phyloP scores from a whole-genome alignment of 2,329 filamentous ascomycete species.

The Penicillium occitanis region DNA sequence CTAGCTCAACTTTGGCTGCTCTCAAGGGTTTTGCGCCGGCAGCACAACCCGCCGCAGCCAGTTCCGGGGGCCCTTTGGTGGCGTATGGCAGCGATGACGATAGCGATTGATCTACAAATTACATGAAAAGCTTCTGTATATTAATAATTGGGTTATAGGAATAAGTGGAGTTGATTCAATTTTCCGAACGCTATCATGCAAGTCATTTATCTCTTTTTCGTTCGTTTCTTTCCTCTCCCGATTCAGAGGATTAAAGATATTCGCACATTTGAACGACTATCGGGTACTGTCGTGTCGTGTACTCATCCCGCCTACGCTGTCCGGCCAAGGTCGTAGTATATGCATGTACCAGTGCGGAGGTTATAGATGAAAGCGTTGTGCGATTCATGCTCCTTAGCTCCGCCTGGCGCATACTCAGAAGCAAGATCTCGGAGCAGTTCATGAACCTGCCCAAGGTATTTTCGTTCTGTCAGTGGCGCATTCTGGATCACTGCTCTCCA shows the following conservation, averaged over 20 bases:
- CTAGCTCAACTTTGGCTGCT: slow-evolving; percentile 76
- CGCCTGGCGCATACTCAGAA: slow-evolving; percentile 40
- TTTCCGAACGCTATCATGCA: background rate
- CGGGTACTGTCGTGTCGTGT: background rate
- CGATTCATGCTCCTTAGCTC: slow-evolving; percentile 52
- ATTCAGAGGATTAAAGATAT: background rate
- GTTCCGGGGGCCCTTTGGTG: slow-evolving; percentile 68
- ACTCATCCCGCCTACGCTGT: slow-evolving; percentile 1
- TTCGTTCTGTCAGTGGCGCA: slow-evolving; percentile 72
- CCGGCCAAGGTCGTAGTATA: slow-evolving; percentile 75
- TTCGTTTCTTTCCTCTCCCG: background rate
- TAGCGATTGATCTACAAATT: slow-evolving; percentile 50
- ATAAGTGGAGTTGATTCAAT: slow-evolving; percentile 6
- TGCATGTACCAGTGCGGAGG: slow-evolving; percentile 77
- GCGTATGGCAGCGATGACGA: slow-evolving; percentile 90
- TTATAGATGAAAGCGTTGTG: slow-evolving; percentile 88
- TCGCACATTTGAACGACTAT: background rate
- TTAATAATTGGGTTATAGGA: slow-evolving; percentile 25
- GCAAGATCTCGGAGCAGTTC: slow-evolving; percentile 68
- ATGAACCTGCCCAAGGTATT: slow-evolving; percentile 80
- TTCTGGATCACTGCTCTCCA: slow-evolving; percentile 81
- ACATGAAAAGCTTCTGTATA: slow-evolving; percentile 30
- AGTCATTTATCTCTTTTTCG: background rate
- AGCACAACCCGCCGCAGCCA: slow-evolving; percentile 45
- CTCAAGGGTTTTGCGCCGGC: slow-evolving; percentile 58